A percentile compares a stretch with the other conserved stretches of the same genome.
phyloP scores from a whole-genome alignment of 176 grass and related monocot species.

The Areca catechu region DNA sequence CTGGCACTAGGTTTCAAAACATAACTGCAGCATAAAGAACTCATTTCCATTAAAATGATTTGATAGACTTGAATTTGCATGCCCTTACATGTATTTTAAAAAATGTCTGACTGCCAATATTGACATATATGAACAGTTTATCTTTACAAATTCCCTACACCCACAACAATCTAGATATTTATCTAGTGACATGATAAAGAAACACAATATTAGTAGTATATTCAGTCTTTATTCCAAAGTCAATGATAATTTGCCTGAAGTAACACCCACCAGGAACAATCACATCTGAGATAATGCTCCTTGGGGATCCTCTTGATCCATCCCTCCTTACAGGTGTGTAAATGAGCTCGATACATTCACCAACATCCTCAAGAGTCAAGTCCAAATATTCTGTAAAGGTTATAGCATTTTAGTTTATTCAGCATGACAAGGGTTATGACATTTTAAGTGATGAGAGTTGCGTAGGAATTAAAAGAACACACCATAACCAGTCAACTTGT shows the following conservation, averaged over 20 bases:
- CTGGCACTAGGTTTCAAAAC: too few species aligned
- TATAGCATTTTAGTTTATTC: constrained; percentile 10
- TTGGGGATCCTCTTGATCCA: constrained; percentile 50
- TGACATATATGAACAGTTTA: too few species aligned
- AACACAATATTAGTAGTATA: too few species aligned
- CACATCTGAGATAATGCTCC: constrained; percentile 48
- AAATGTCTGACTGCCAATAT: too few species aligned
- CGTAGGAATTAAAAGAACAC: constrained; percentile 24
- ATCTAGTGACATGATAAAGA: too few species aligned
- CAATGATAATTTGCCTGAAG: not conserved
- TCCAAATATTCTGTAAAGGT: constrained; percentile 54
- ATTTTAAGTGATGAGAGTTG: constrained; percentile 16
- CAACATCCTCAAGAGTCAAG: constrained; percentile 63
- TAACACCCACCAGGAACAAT: constrained; percentile 75
- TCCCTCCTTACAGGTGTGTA: constrained; percentile 78
- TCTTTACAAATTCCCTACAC: too few species aligned
- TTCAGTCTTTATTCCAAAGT: too few species aligned
- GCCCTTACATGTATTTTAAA: too few species aligned
- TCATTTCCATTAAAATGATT: too few species aligned
- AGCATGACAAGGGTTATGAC: not conserved
- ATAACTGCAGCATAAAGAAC: too few species aligned
- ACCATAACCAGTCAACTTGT: constrained; percentile 62
- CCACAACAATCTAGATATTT: too few species aligned
- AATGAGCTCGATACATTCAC: constrained; percentile 51
- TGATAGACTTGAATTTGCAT: too few species aligned